phyloP scores from a whole-genome alignment of 1,139 yeast genomes.

The Taiozyma sp. region DNA sequence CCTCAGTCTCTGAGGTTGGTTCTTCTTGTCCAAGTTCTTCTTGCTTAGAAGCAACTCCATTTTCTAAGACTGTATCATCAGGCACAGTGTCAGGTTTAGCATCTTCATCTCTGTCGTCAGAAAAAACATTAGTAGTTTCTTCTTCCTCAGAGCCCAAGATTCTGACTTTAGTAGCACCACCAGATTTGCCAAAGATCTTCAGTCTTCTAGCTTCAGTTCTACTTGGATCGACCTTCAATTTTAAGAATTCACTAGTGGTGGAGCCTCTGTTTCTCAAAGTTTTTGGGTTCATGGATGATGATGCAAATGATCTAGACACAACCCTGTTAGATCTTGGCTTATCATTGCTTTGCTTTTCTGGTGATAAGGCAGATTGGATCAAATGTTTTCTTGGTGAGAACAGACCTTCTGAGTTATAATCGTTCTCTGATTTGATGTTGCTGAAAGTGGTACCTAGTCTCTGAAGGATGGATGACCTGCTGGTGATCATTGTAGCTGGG shows the following conservation, averaged over 20 bases:
- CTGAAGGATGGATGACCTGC: conserved; percentile 27
- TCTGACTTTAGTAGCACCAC: conserved; percentile 26
- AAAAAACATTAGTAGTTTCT: neutral
- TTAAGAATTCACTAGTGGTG: conserved; percentile 20
- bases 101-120: conserved; percentile 1
- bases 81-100: neutral
- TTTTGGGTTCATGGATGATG: conserved; percentile 12
- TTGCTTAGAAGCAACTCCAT: conserved; percentile 1
- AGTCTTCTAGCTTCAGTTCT: conserved; percentile 34
- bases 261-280: conserved; percentile 12
- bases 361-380: conserved; percentile 10
- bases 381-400: conserved; percentile 29
- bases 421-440: conserved; percentile 18
- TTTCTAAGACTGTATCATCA: neutral
- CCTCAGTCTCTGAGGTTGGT: neutral
- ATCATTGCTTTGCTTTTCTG: conserved; percentile 8
- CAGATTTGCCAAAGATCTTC: conserved; percentile 29
- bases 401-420: conserved; percentile 29
- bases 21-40: conserved; percentile 3
- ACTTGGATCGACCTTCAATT: conserved; percentile 31
- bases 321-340: conserved; percentile 5
- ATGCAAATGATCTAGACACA: conserved; percentile 12
- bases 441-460: conserved; percentile 29
- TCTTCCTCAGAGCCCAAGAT: conserved; percentile 19
- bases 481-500: conserved; percentile 9